Evolutionary conservation across 495 filamentous ascomycete species (phyloP).

Genomic region (Stereocaulon alpinum): DNA sequence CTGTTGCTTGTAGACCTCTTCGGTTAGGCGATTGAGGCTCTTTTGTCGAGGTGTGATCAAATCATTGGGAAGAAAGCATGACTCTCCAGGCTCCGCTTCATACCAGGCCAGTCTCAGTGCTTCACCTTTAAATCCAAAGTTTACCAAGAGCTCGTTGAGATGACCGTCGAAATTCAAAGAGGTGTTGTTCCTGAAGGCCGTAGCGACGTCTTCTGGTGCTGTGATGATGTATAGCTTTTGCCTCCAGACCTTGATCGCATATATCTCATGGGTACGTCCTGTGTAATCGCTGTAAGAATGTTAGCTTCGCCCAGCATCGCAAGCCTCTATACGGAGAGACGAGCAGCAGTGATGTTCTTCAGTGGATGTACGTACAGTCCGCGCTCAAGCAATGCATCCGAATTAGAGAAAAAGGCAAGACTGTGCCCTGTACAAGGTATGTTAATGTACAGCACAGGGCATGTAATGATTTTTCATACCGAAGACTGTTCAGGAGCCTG

Average conservation of each 20-base stretch:
- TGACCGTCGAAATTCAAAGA: constrained; percentile 5
- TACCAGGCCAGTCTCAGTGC: not conserved
- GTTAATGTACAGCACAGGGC: too few species aligned
- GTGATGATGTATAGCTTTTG: constrained; percentile 14
- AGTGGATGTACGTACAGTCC: too few species aligned
- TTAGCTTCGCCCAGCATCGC: not conserved
- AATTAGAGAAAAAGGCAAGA: too few species aligned
- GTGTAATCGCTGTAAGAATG: constrained; percentile 3
- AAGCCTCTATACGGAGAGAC: too few species aligned
- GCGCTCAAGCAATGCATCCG: too few species aligned
- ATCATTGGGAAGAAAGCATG: not conserved
- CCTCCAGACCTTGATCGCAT: not conserved
- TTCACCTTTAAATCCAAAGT: constrained; percentile 4
- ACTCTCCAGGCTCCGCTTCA: not conserved
- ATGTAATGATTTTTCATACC: too few species aligned
- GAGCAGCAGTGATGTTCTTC: too few species aligned
- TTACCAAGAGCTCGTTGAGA: not conserved
- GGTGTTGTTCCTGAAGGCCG: constrained; percentile 2
- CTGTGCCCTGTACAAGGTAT: too few species aligned
- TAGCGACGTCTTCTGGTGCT: constrained; percentile 8
- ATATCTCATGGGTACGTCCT: constrained; percentile 7
- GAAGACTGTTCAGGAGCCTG: too few species aligned
- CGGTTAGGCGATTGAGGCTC: not conserved
- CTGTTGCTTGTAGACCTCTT: constrained; percentile 9
- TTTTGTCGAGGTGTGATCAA: not conserved